Conservation (phyloP, 1,284 basidiomycete species). For the Phlebopus sp. region DNA sequence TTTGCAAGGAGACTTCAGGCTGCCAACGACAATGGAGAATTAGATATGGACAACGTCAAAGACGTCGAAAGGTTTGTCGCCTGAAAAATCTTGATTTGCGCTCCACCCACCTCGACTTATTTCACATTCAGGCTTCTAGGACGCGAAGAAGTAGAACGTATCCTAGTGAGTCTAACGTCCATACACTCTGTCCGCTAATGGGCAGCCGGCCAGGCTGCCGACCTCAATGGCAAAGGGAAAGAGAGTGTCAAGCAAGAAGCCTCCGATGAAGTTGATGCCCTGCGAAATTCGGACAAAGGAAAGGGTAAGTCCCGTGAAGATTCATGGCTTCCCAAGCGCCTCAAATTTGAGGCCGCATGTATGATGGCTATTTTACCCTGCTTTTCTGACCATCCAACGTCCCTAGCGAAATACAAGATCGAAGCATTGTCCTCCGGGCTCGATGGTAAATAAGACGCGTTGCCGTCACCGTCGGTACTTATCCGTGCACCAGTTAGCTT, state of each 20-base stretch:
- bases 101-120: not conserved
- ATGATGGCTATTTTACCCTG: not conserved
- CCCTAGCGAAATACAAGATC: too few relatives aligned
- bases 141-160: conserved; percentile 26
- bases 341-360: not conserved
- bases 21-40: conserved; percentile 25
- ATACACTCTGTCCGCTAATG: not conserved
- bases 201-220: conserved; percentile 24
- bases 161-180: conserved; percentile 24
- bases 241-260: not conserved
- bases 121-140: conserved; percentile 25
- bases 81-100: not conserved
- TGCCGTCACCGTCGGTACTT: not conserved
- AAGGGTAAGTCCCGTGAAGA: conserved; percentile 12
- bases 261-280: not conserved
- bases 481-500: not conserved
- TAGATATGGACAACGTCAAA: conserved; percentile 24
- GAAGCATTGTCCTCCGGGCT: too few relatives aligned
- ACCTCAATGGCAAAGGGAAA: conserved; percentile 31
- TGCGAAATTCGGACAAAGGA: conserved; percentile 25
- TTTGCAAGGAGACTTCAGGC: conserved; percentile 38
- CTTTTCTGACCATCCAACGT: not conserved
- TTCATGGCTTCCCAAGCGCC: not conserved
- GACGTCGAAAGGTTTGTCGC: conserved; percentile 33
- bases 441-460: too few relatives aligned